Percentiles rank a stretch among this genome's conserved stretches.
phyloP scores from a whole-genome alignment of 345 rosid genomes.

The Microthlaspi erraticum region DNA sequence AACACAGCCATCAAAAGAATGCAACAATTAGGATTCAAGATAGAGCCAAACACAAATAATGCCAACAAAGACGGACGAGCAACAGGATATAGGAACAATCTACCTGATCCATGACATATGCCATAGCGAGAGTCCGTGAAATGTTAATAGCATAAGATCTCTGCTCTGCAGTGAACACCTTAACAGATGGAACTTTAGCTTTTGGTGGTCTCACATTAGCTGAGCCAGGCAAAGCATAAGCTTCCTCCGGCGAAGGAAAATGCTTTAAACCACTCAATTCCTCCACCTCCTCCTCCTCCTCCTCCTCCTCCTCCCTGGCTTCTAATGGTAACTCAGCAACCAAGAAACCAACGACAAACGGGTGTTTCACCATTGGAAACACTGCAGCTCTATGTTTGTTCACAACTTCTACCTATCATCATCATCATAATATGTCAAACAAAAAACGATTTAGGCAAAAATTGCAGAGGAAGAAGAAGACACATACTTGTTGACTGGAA shows the following conservation, averaged over 20 bases:
- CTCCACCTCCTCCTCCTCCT: conserved; percentile 28
- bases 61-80: conserved; percentile 8
- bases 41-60: conserved; percentile 13
- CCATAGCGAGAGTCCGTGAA: conserved; percentile 79
- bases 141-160: conserved; percentile 76
- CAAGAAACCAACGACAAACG: conserved; percentile 90
- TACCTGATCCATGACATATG: conserved; percentile 99
- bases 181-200: conserved; percentile 49
- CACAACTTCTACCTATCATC: conserved; percentile 66
- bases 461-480: conserved; percentile 5
- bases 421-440: conserved; percentile 28
- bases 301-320: conserved; percentile 31
- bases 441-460: background rate
- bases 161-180: conserved; percentile 63
- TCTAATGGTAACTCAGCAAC: conserved; percentile 80
- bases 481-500: conserved; percentile 70
- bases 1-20: conserved; percentile 1
- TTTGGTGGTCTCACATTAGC: conserved; percentile 43
- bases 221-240: conserved; percentile 53
- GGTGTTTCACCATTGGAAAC: conserved; percentile 93
- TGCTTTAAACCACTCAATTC: conserved; percentile 37
- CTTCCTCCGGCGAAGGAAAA: conserved; percentile 57
- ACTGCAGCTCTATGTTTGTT: conserved; percentile 70
- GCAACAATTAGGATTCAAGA: conserved; percentile 1
- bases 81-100: conserved; percentile 47